Base-by-base conservation (phyloP, 192 early-diverging fungal species). In the Backusella parvicylindrica region DNA sequence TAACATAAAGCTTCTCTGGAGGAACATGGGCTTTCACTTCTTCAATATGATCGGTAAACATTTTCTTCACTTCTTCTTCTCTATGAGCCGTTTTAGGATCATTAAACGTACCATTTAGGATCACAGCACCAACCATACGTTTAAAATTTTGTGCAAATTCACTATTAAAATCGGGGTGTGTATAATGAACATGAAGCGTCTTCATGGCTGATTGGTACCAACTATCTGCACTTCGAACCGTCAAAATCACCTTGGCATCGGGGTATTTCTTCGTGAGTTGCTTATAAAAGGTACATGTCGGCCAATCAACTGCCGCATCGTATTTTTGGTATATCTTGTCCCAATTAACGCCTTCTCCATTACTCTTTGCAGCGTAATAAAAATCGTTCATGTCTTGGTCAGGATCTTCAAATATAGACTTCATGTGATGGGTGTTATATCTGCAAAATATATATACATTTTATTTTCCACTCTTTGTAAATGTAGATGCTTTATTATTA, bases 231-330 rank as follows among this genome's bases (percentile, higher is more conserved):
- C 49, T 49, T 30, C 75, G 49, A 26, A 69, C 68, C 15, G 75
- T 71, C 31, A 68, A 60, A 18, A 76, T 76, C 9, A 76, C 60
- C 56, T 76, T 76, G 0, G 75, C 75, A n/a, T 76, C 69, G 9
- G 75, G 75, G 18, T 76, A 76, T 21, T 70, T n/a, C 30, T 76
- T 53, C 53, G 63, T 64, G 2, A 76, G 56, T 16, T 76, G 37
- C 37, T 76, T 70, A 35, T 76, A 76, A 18, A 70, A 64, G 2
- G 75, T 65, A 26, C 32, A 49, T 2, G 75, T 41, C 13, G 75
- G 75, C 75, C 75, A 76, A 40, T 76, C 75, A 13, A 70, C 26
- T 23, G 69, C 75, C 6, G 75, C 75, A 47, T 70, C 35, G 23
- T 56, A 76, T 33, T 71, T 64, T 28, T 49, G 37, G 31, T 37